phyloP scores from a whole-genome alignment of 768 basidiomycete species.

The Russula sp. region DNA sequence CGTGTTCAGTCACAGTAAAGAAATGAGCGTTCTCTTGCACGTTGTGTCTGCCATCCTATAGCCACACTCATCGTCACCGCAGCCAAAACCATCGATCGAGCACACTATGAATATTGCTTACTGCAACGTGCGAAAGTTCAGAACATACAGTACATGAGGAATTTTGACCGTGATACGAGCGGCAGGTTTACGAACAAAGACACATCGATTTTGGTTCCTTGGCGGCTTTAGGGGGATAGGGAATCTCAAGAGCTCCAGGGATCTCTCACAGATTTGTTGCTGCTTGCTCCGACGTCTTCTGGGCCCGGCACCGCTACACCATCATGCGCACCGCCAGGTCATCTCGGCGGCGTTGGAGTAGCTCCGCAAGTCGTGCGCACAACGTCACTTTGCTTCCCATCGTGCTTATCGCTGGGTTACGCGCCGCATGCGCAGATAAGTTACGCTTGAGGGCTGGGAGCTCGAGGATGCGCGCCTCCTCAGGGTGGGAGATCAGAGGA shows the following conservation, averaged over 20 bases:
- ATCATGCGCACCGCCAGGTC: constrained; percentile 49
- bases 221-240: not conserved
- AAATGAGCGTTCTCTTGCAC: no score
- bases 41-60: no score
- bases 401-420: constrained; percentile 41
- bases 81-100: no score
- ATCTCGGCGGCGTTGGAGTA: constrained; percentile 42
- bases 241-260: not conserved
- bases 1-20: no score
- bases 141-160: no score
- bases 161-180: not conserved
- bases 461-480: constrained; percentile 39
- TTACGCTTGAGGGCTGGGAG: constrained; percentile 48
- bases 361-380: constrained; percentile 38
- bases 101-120: no score
- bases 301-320: constrained; percentile 26
- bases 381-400: constrained; percentile 47
- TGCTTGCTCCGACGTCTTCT: not conserved
- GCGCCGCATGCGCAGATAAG: constrained; percentile 47
- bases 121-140: no score
- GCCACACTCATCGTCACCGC: no score
- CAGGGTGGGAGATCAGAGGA: constrained; percentile 45
- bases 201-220: not conserved
- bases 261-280: not conserved
- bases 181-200: not conserved